phyloP scores from a whole-genome alignment of 2,329 filamentous ascomycete species.

The Colletotrichum costaricense region DNA sequence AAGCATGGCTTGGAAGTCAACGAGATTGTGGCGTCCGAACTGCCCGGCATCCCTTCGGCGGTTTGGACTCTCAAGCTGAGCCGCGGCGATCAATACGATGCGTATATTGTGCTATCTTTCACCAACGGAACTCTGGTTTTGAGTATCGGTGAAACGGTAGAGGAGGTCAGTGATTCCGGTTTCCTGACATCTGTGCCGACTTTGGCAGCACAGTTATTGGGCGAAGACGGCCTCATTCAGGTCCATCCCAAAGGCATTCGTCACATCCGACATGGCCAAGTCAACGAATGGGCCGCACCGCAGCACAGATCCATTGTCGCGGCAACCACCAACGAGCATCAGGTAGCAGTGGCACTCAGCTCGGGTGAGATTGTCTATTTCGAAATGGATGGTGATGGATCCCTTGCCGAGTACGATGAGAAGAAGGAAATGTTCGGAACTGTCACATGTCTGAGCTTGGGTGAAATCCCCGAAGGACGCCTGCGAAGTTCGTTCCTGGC shows the following conservation, averaged over 20 bases:
- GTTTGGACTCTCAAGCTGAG: slow-evolving; percentile 96
- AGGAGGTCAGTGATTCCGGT: slow-evolving; percentile 93
- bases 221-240: slow-evolving; percentile 91
- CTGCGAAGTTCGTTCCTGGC: slow-evolving; percentile 92
- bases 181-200: slow-evolving; percentile 92
- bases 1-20: slow-evolving; percentile 94
- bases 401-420: slow-evolving; percentile 92
- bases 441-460: slow-evolving; percentile 93
- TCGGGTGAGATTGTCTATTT: slow-evolving; percentile 98
- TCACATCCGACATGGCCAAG: slow-evolving; percentile 81
- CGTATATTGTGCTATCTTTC: slow-evolving; percentile 95
- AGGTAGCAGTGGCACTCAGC: slow-evolving; percentile 93
- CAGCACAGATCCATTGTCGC: slow-evolving; percentile 96
- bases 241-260: slow-evolving; percentile 97
- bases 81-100: slow-evolving; percentile 85
- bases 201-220: slow-evolving; percentile 91
- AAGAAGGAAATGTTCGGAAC: slow-evolving; percentile 95
- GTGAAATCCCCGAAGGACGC: slow-evolving; percentile 90
- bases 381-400: slow-evolving; percentile 93
- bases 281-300: slow-evolving; percentile 94
- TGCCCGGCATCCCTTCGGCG: slow-evolving; percentile 87
- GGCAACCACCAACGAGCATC: slow-evolving; percentile 90
- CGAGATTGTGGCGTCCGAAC: slow-evolving; percentile 93
- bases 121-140: slow-evolving; percentile 90
- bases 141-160: slow-evolving; percentile 95